phyloP scores from a whole-genome alignment of 148 eudicot genomes.

The Silene latifolia region DNA sequence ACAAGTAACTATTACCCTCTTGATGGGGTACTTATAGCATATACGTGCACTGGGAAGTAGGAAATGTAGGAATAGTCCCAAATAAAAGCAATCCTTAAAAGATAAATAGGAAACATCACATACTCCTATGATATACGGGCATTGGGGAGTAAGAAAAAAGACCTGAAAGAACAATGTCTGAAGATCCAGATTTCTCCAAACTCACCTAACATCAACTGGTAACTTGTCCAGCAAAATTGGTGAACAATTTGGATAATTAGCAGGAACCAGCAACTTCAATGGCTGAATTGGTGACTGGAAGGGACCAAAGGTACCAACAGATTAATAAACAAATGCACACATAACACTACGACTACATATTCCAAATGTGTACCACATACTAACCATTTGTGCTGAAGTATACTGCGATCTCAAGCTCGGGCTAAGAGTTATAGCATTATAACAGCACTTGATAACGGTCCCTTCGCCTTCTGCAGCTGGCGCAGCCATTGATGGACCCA shows the following conservation, averaged over 20 bases:
- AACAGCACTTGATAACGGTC: slow-evolving; percentile 71
- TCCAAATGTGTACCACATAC: slow-evolving; percentile 19
- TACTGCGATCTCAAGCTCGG: slow-evolving; percentile 75
- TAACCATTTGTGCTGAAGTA: slow-evolving; percentile 83
- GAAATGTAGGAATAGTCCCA: too few species aligned
- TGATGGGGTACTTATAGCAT: too few species aligned
- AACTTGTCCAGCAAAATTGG: slow-evolving; percentile 88
- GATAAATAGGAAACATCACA: too few species aligned
- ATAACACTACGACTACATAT: not conserved
- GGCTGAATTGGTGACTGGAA: slow-evolving; percentile 93
- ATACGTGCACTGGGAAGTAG: too few species aligned
- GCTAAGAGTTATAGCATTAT: slow-evolving; percentile 74
- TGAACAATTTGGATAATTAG: slow-evolving; percentile 82
- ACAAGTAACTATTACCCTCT: too few species aligned
- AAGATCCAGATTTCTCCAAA: slow-evolving; percentile 3
- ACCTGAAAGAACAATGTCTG: not conserved
- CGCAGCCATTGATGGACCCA: slow-evolving; percentile 52
- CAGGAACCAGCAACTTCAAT: slow-evolving; percentile 73
- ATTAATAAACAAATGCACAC: slow-evolving; percentile 5
- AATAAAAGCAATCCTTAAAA: too few species aligned
- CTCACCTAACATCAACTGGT: slow-evolving; percentile 78
- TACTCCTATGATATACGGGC: not conserved
- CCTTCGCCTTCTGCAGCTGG: slow-evolving; percentile 63
- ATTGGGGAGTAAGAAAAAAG: not conserved
- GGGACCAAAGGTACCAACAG: slow-evolving; percentile 11